A percentile compares a stretch with the other conserved stretches of the same genome.
These are phyloP conservation scores for Talaromyces piceae DNA, from an alignment of 2,329 filamentous ascomycete species.

Conservation along the genomic window DNA sequence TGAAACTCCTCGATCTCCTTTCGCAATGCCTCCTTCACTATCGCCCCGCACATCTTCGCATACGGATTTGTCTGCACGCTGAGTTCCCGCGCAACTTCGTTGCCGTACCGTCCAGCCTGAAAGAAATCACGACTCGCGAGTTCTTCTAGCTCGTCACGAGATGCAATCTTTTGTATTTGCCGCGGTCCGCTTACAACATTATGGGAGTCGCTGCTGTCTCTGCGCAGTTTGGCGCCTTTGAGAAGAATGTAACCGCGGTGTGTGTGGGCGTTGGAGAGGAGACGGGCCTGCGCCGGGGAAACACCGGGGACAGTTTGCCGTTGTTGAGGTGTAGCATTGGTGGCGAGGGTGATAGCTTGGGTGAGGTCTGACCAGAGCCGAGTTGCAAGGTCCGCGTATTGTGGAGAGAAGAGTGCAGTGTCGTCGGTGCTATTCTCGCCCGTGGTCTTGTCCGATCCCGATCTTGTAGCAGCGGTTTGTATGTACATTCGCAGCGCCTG, in stretches of 20 bases:
- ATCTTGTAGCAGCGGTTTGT: slow-evolving; percentile 4
- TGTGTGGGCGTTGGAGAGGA: slow-evolving; percentile 49
- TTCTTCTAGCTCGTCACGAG: slow-evolving; percentile 43
- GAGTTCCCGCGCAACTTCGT: slow-evolving; percentile 49
- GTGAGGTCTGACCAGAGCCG: slow-evolving; percentile 31
- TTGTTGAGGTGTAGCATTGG: too few relatives aligned
- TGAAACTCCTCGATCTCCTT: slow-evolving; percentile 41
- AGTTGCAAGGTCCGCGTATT: slow-evolving; percentile 16
- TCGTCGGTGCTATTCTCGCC: slow-evolving; percentile 5
- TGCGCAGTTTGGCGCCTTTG: slow-evolving; percentile 26
- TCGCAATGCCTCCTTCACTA: slow-evolving; percentile 53
- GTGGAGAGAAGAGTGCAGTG: slow-evolving; percentile 18
- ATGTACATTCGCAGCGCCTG: slow-evolving; percentile 39
- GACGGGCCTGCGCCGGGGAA: slow-evolving; percentile 41
- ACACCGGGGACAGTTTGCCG: slow-evolving; percentile 30
- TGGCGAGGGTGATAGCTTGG: slow-evolving; percentile 40
- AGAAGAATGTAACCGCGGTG: slow-evolving; percentile 44
- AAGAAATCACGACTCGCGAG: slow-evolving; percentile 50
- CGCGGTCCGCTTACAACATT: slow-evolving; percentile 19
- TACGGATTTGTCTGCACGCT: slow-evolving; percentile 56
- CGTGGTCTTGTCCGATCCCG: slow-evolving; percentile 1
- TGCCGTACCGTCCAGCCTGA: slow-evolving; percentile 48
- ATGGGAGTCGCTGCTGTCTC: slow-evolving; percentile 7
- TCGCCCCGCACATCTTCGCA: slow-evolving; percentile 55
- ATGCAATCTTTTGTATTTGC: slow-evolving; percentile 24